Conservation (phyloP, 805 yeast species). For the Kodamaea fukazawae region DNA sequence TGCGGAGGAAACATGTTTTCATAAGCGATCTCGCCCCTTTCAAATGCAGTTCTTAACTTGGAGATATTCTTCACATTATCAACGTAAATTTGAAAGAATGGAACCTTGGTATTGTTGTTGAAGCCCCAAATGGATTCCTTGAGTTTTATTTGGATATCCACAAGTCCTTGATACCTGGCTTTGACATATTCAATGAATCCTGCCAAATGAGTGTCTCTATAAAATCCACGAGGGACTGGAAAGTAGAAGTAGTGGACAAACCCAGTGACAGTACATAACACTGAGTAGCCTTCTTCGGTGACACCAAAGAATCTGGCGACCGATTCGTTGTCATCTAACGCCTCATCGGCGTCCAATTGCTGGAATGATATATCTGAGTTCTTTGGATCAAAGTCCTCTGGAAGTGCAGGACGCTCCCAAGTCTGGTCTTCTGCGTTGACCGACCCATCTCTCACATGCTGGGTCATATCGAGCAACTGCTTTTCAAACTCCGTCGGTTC, state of each 20-base stretch:
- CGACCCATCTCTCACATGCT: constrained; percentile 17
- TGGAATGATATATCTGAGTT: constrained; percentile 67
- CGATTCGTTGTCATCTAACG: constrained; percentile 45
- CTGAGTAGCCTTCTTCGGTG: constrained; percentile 82
- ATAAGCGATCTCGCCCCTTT: constrained; percentile 70
- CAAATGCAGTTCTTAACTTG: constrained; percentile 75
- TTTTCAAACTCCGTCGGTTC: constrained; percentile 43
- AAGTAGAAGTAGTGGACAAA: constrained; percentile 88
- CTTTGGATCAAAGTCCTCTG: constrained; percentile 46
- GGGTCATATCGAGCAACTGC: constrained; percentile 38
- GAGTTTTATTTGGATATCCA: constrained; percentile 58
- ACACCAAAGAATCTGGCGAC: constrained; percentile 89
- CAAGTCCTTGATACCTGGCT: constrained; percentile 53
- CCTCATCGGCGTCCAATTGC: constrained; percentile 92
- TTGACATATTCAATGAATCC: constrained; percentile 47
- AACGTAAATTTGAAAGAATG: constrained; percentile 73
- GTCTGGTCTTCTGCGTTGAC: constrained; percentile 35
- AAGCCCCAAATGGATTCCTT: constrained; percentile 95
- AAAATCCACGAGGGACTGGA: constrained; percentile 82
- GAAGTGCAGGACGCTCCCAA: constrained; percentile 58
- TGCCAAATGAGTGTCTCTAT: constrained; percentile 49
- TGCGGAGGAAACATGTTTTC: constrained; percentile 61
- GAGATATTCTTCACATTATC: constrained; percentile 65
- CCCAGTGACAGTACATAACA: constrained; percentile 85
- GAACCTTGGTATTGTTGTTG: constrained; percentile 70